Base-by-base conservation (phyloP, 148 eudicot species). In the Rhododendron griersonianum region DNA sequence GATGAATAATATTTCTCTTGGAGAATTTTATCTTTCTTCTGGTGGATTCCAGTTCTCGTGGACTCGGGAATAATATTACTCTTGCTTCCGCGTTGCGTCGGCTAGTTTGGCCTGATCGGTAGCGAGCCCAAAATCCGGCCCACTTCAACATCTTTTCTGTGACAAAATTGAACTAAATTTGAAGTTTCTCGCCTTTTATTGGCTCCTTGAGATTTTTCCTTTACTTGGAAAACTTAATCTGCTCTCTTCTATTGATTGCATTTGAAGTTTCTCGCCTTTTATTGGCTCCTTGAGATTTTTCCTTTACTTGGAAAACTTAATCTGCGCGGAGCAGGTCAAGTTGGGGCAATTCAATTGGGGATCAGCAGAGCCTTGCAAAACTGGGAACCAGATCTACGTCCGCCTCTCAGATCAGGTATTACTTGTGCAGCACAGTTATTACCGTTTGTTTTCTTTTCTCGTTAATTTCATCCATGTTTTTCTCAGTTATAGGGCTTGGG, bases 311-410 rank as follows among this genome's bases (percentile, higher is more conserved):
- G 21, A 33, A 30, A 50, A 69, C 41, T 83, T 39, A 50, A 41
- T 88, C 74, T 84, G 82, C 75, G 37, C 81, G 86, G 57, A 85
- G 80, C 95, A 96, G 99, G 99, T 88, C 99, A 96, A 92, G 98
- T 95, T 61, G 99, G 95, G 84, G 99, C 99, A 78, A 88, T 96
- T 50, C 98, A 90, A n/a, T 87, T 96, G 86, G 96, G 98, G 50
- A 86, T 96, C 90, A 96, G 99, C 89, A 92, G 96, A 84, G 98
- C 99, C 55, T 90, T 96, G 84, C 99, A 95, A 85, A 89, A 90
- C 91, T 96, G 98, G 98, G 99, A 94, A 86, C 99, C 99, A 39
- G 95, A 90, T 45, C 87, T 96, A 77, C 97, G 99, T 11, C 94
- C 98, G 85, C 97, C 97, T 67, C 94, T 96, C n/a, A 90, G 90